phyloP scores from a whole-genome alignment of 345 rosid species.

The Aquilaria yunnanensis region DNA sequence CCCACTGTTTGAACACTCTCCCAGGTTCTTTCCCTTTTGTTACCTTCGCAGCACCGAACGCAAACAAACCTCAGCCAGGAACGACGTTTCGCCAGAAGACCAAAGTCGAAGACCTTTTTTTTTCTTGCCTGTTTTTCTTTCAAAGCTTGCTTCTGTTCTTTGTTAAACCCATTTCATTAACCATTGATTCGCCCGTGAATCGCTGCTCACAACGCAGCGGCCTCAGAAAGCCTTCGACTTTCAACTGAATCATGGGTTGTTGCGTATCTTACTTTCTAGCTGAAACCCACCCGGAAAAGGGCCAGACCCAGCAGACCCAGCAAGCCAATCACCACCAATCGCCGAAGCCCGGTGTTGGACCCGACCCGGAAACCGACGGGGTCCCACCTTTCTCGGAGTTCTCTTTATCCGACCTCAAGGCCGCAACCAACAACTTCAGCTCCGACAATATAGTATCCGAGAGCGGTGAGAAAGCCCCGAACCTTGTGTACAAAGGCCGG shows the following conservation, averaged over 20 bases:
- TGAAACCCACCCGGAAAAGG: conserved; percentile 31
- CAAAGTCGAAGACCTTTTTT: too few relatives aligned
- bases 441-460: conserved; percentile 55
- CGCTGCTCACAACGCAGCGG: too few relatives aligned
- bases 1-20: too few relatives aligned
- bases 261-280: conserved; percentile 43
- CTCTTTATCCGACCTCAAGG: conserved; percentile 52
- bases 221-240: too few relatives aligned
- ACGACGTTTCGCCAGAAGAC: too few relatives aligned
- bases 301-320: conserved; percentile 18
- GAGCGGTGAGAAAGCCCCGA: conserved; percentile 55
- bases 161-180: too few relatives aligned
- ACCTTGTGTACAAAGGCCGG: conserved; percentile 58
- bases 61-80: too few relatives aligned
- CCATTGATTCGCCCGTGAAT: too few relatives aligned
- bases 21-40: too few relatives aligned
- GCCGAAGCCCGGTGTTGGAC: conserved; percentile 11
- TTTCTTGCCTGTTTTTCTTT: too few relatives aligned
- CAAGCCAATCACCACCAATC: conserved; percentile 23
- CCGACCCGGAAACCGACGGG: conserved; percentile 24
- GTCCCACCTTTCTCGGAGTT: conserved; percentile 56
- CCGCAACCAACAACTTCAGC: conserved; percentile 63
- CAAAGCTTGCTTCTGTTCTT: too few relatives aligned
- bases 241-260: conserved; percentile 46
- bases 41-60: too few relatives aligned